Evolutionary conservation across 2,329 filamentous ascomycete genomes (phyloP), one percentile per base, ranked within the genome.

Genomic region (Trichoderma brevicompactum): DNA sequence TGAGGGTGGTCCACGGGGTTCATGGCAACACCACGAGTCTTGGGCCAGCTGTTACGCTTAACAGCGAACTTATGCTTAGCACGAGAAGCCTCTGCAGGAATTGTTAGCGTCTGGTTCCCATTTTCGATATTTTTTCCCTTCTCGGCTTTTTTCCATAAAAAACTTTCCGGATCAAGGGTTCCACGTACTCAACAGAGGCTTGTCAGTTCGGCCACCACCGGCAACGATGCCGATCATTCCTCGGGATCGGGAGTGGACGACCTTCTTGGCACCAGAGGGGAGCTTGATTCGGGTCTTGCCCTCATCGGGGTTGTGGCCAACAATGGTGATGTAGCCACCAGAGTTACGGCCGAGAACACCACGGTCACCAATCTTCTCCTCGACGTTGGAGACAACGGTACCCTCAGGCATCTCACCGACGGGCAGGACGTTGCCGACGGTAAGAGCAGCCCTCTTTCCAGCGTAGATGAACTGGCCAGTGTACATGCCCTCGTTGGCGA

Each of bases 1-100:
- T 95, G 92, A 83, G 92, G 92, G 89, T 99, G 95, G 86, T 99
- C 95, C 79, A 99, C 95, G 78, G 95, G 95, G 87, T 99, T 99
- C 95, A 99, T 99, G 84, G 95, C 95, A 90, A 99, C 95, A 97
- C 95, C 95, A 95, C 95, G 94, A 88, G 95, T 99, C 92, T 96
- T 97, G 85, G 95, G 95, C 95, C 95, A 99, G 80, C 89, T 94
- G 92, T 99, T 98, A 81, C 95, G 93, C 93, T 99, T 99, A 86
- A 97, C 96, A 76, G 94, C 93, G 86, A 97, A 99, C 92, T 99
- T 99, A 82, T 98, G 94, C 92, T 98, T 99, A 79, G 95, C 95
- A 81, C 95, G 92, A 79, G 94, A 98, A 78, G 95, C 95, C 94
- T 99, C 89, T 92, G 86, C 83, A 44, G 40, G 50, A 38, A 52